Conservation (phyloP, 371 early-diverging fungal species). For the Gilbertella persicaria region DNA sequence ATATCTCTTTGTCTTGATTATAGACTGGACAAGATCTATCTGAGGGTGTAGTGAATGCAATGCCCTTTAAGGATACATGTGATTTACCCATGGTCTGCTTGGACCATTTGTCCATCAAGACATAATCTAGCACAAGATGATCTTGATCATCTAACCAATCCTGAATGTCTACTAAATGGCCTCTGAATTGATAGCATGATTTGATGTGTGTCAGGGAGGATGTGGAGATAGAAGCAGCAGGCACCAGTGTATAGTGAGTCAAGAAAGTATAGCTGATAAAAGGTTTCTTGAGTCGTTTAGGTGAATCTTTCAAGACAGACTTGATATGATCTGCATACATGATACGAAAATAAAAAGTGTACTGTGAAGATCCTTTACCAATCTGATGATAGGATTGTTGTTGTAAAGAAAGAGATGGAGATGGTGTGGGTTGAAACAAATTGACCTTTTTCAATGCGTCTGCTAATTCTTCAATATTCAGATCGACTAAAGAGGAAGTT, state of each 20-base stretch:
- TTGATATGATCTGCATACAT: constrained; percentile 38
- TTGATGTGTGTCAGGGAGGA: constrained; percentile 2
- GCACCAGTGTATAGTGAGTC: constrained; percentile 29
- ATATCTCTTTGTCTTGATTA: constrained; percentile 23
- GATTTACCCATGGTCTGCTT: constrained; percentile 35
- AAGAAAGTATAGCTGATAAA: constrained; percentile 36
- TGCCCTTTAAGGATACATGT: constrained; percentile 24
- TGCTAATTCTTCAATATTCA: constrained; percentile 24
- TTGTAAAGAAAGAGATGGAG: background rate
- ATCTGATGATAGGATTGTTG: constrained; percentile 41
- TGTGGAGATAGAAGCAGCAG: constrained; percentile 34
- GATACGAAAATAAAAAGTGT: constrained; percentile 44
- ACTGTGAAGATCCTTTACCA: constrained; percentile 37
- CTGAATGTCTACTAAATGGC: constrained; percentile 43
- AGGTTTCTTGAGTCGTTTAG: constrained; percentile 26
- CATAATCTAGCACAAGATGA: constrained; percentile 18
- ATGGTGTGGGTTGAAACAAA: constrained; percentile 4
- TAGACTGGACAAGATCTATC: constrained; percentile 30
- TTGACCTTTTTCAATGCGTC: constrained; percentile 13
- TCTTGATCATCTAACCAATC: constrained; percentile 35
- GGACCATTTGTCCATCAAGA: constrained; percentile 28
- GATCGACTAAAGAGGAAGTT: constrained; percentile 21
- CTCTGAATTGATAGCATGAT: constrained; percentile 38
- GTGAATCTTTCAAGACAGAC: constrained; percentile 12
- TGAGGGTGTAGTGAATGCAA: constrained; percentile 24